A percentile compares a stretch with the other conserved stretches of the same genome.
Conservation (phyloP, 1,284 basidiomycete species). For the Tylopilus sp. region DNA sequence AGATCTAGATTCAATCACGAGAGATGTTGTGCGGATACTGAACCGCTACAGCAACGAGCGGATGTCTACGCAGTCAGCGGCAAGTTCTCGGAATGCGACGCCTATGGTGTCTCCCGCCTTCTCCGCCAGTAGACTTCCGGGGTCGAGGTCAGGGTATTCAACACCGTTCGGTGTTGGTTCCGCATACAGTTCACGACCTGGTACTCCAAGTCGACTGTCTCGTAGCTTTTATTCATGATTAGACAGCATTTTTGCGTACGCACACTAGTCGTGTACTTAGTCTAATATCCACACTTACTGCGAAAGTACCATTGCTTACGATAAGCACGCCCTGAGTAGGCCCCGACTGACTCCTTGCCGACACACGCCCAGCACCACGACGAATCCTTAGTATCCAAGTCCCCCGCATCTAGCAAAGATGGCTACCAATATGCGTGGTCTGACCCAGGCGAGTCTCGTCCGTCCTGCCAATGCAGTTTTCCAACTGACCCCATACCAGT, state of each 20-base stretch:
- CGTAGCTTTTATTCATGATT: slow-evolving; percentile 27
- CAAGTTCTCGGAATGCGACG: slow-evolving; percentile 62
- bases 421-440: slow-evolving; percentile 85
- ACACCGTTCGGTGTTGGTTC: slow-evolving; percentile 49
- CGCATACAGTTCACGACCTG: slow-evolving; percentile 56
- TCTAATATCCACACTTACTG: slow-evolving; percentile 20
- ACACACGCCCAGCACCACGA: not conserved
- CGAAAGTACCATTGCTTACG: not conserved
- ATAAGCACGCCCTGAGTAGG: not conserved
- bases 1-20: slow-evolving; percentile 72
- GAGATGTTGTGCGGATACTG: slow-evolving; percentile 69
- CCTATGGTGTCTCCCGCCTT: slow-evolving; percentile 50
- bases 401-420: slow-evolving; percentile 39
- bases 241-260: not conserved
- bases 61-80: slow-evolving; percentile 49
- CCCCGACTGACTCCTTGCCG: not conserved
- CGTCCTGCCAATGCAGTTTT: slow-evolving; percentile 2
- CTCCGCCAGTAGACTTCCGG: slow-evolving; percentile 35
- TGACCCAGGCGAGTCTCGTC: slow-evolving; percentile 69
- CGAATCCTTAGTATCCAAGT: too few species aligned
- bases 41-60: slow-evolving; percentile 64
- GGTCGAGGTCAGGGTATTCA: slow-evolving; percentile 48
- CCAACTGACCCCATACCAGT: slow-evolving; percentile 46
- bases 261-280: slow-evolving; percentile 19
- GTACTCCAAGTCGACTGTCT: slow-evolving; percentile 57